Conservation (phyloP, 1,284 basidiomycete species). For the Waitea zeae region DNA sequence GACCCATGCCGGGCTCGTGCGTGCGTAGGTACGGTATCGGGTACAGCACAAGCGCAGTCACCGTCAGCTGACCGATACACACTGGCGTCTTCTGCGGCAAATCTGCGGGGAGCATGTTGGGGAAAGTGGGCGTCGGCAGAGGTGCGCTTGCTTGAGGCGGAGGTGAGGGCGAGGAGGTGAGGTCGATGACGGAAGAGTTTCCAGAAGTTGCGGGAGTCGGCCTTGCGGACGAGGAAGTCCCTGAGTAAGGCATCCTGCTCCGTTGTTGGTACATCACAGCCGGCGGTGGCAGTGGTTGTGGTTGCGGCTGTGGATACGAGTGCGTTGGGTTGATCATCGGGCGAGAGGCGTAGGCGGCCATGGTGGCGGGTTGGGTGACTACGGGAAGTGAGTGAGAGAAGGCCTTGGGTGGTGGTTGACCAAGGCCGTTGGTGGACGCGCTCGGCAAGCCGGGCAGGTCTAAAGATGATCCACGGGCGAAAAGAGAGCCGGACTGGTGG, state of each 20-base stretch:
- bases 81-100: constrained; percentile 62
- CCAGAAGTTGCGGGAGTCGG: constrained; percentile 4
- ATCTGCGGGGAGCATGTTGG: constrained; percentile 23
- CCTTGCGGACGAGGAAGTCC: constrained; percentile 1
- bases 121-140: constrained; percentile 4
- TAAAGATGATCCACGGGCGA: too few relatives aligned
- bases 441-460: too few relatives aligned
- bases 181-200: constrained; percentile 49
- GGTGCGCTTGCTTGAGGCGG: constrained; percentile 15
- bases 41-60: constrained; percentile 75
- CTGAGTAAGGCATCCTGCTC: too few relatives aligned
- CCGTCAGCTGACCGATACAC: constrained; percentile 75
- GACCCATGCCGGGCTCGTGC: constrained; percentile 16
- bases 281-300: background rate
- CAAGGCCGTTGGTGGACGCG: too few relatives aligned
- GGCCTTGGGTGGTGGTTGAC: too few relatives aligned
- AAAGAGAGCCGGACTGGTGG: too few relatives aligned
- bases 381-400: too few relatives aligned
- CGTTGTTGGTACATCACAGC: too few relatives aligned
- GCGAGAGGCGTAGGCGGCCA: too few relatives aligned
- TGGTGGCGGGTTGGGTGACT: too few relatives aligned
- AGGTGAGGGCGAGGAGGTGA: constrained; percentile 59
- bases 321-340: constrained; percentile 5
- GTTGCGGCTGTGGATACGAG: background rate
- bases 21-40: constrained; percentile 58